Conservation (phyloP, 2,329 filamentous ascomycete species). For the Arthrobotrys iridis region DNA sequence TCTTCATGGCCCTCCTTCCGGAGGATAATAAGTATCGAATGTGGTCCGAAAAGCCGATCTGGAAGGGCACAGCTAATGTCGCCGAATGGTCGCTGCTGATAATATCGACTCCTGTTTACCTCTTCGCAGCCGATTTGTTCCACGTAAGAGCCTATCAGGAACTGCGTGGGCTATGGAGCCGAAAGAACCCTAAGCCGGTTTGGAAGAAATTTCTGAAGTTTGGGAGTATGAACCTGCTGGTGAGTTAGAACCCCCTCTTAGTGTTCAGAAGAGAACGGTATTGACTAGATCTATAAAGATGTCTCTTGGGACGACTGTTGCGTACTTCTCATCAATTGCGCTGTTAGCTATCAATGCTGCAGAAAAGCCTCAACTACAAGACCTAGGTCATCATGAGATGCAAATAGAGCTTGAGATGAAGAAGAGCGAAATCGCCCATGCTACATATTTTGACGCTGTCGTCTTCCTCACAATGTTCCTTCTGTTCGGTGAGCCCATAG, state of each 20-base stretch:
- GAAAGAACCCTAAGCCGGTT: slow-evolving; percentile 76
- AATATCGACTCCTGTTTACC: slow-evolving; percentile 85
- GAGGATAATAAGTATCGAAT: slow-evolving; percentile 68
- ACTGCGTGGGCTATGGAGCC: slow-evolving; percentile 78
- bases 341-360: slow-evolving; percentile 75
- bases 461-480: slow-evolving; percentile 92
- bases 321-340: slow-evolving; percentile 82
- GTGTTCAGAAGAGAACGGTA: not conserved
- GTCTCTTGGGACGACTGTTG: slow-evolving; percentile 85
- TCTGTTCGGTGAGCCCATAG: slow-evolving; percentile 67
- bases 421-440: slow-evolving; percentile 65
- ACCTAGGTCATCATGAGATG: slow-evolving; percentile 57
- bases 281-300: slow-evolving; percentile 64
- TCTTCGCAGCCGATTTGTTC: slow-evolving; percentile 86
- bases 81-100: slow-evolving; percentile 82
- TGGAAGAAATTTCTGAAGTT: slow-evolving; percentile 86
- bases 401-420: slow-evolving; percentile 61
- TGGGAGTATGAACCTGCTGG: slow-evolving; percentile 92
- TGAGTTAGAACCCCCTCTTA: slow-evolving; percentile 4
- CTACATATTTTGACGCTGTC: slow-evolving; percentile 86
- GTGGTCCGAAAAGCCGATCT: slow-evolving; percentile 77
- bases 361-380: slow-evolving; percentile 57
- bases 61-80: slow-evolving; percentile 75
- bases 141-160: slow-evolving; percentile 83
- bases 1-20: slow-evolving; percentile 86